Conservation (phyloP, 345 rosid species). For the Eucalyptus cloeziana region DNA sequence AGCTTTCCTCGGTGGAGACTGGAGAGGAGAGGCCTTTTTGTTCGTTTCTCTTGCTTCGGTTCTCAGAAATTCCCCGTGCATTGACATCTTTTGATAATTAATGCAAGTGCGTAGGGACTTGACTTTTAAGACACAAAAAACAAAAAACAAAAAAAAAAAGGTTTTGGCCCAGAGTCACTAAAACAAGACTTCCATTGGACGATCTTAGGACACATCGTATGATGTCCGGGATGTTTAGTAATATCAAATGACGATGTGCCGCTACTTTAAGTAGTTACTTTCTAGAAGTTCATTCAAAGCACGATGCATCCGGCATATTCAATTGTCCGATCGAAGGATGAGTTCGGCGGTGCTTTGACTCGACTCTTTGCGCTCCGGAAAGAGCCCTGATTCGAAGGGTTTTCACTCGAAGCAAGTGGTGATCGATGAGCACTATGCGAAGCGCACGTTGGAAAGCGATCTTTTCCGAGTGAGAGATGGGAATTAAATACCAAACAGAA, state of each 20-base stretch:
- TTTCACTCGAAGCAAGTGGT: not conserved
- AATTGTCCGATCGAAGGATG: not conserved
- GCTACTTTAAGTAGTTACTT: not conserved
- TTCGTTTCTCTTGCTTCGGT: not conserved
- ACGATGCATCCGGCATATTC: not conserved
- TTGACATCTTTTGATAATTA: not conserved
- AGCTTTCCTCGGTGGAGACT: no score
- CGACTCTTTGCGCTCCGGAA: not conserved
- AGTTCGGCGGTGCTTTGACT: not conserved
- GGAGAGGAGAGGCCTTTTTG: not conserved
- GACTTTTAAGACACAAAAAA: not conserved
- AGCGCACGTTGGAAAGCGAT: not conserved
- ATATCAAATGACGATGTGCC: not conserved
- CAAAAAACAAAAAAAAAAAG: rapidly evolving
- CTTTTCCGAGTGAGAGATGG: not conserved
- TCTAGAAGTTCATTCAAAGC: not conserved
- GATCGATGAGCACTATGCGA: not conserved
- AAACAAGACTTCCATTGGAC: not conserved
- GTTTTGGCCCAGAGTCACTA: not conserved
- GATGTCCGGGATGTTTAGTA: not conserved
- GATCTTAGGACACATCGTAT: not conserved
- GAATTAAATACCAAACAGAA: not conserved
- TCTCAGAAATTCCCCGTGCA: not conserved
- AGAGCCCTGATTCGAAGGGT: not conserved
- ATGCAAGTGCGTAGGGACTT: not conserved